Evolutionary conservation across 83 land plant genomes (phyloP), one percentile per base, ranked within the genome.

Genomic region (Isoetes engelmannii): DNA sequence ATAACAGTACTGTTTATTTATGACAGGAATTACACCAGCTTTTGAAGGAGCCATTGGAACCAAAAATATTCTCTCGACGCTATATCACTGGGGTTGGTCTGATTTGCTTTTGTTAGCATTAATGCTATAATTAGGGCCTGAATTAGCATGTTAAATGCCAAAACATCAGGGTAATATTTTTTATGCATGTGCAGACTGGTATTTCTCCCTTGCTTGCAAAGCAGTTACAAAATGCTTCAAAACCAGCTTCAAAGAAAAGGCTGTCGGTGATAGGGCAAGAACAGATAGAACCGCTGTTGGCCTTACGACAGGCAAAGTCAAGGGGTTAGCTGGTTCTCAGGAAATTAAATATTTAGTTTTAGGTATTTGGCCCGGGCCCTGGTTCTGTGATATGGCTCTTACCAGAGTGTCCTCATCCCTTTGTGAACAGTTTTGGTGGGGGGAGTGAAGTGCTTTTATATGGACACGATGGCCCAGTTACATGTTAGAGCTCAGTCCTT

Each of bases 231-330:
- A 69, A 76, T 42, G 70, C 70, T 49, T 64, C 75, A 48, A 51
- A 57, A 7, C 7, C 46, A n/a, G 42, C 62, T 17, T 46, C 46
- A 18, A 53, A 20, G 45, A 50, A 70, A 8, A 66, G 21, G 63
- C 44, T 76, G 13, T 69, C 71, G 15, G 78, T 75, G 48, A 76
- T 76, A 47, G 79, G 79, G 68, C 79, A 76, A 55, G 79, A 76
- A 57, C 45, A 45, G 64, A 55, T 63, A 4, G 79, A 76, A 21
- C 79, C 79, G 20, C 53, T 76, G 50, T 64, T 50, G 64, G 79
- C 75, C 51, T 61, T 76, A 19, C 79, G 63, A 45, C 37, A 28
- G 37, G 37, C 37, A 28, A 28, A 28, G 37, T 28, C 37, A 28
- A 28, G 37, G 37, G 37, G 37, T 28, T 28, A 28, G 37, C 37